Conservation (phyloP, 2,329 filamentous ascomycete genomes). For the Microascus cirrosus region DNA sequence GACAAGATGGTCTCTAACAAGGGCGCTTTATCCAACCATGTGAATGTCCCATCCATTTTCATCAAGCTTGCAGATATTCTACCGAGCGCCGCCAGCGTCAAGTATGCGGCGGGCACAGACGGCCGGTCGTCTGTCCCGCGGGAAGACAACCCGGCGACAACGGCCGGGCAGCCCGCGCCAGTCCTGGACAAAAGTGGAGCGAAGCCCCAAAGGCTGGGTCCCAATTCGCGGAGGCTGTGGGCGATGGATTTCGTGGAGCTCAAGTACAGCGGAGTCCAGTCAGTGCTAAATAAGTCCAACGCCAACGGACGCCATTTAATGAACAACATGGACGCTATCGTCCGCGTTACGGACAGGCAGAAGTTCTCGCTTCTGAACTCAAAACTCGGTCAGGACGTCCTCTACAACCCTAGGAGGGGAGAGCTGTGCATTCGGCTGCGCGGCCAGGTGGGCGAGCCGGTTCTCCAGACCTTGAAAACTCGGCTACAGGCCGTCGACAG, state of each 20-base stretch:
- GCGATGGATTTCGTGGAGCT: conserved; percentile 48
- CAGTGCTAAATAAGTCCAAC: conserved; percentile 6
- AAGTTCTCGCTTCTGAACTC: conserved; percentile 44
- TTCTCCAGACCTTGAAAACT: conserved; percentile 46
- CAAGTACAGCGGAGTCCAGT: conserved; percentile 37
- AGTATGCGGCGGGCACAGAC: not conserved
- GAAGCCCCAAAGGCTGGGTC: not conserved
- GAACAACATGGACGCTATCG: conserved; percentile 39
- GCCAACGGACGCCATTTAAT: conserved; percentile 15
- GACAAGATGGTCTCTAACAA: conserved; percentile 23
- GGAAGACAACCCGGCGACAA: not conserved
- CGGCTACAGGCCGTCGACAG: conserved; percentile 58
- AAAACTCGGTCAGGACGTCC: conserved; percentile 48
- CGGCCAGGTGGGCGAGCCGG: conserved; percentile 44
- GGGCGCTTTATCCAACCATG: conserved; percentile 26
- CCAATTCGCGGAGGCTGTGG: conserved; percentile 28
- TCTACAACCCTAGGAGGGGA: conserved; percentile 47
- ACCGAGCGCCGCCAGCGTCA: conserved; percentile 11
- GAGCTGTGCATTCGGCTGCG: conserved; percentile 52
- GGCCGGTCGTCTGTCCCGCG: too few relatives aligned
- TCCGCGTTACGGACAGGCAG: conserved; percentile 39
- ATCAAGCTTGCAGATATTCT: conserved; percentile 36
- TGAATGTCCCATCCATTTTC: conserved; percentile 35
- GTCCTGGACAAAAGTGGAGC: not conserved
- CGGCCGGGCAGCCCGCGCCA: not conserved